Conservation (phyloP, 2,329 filamentous ascomycete species). For the Ophiognomonia clavigignenti-juglandacearum region DNA sequence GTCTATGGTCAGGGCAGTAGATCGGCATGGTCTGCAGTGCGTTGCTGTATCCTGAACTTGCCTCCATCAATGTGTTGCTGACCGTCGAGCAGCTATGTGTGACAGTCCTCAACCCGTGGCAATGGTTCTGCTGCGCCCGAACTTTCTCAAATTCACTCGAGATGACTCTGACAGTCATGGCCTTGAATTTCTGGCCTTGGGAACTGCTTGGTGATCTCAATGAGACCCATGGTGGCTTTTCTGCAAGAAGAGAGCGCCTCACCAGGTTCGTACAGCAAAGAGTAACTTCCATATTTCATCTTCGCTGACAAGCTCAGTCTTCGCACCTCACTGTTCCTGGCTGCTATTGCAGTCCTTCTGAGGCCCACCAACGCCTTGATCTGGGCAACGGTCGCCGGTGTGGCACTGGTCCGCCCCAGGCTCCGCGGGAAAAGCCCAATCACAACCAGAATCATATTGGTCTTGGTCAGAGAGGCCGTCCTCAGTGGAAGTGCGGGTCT, state of each 20-base stretch:
- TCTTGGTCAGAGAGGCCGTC: constrained; percentile 58
- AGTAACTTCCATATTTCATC: not conserved
- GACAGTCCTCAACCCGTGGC: constrained; percentile 78
- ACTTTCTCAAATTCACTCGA: constrained; percentile 95
- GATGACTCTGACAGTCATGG: constrained; percentile 76
- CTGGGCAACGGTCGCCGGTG: constrained; percentile 64
- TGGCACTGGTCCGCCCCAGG: constrained; percentile 34
- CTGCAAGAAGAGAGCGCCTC: constrained; percentile 9
- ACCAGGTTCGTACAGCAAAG: constrained; percentile 16
- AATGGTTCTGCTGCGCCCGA: constrained; percentile 91
- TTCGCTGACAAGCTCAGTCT: constrained; percentile 34
- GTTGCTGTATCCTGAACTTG: not conserved
- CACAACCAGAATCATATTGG: constrained; percentile 36
- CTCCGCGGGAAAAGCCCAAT: constrained; percentile 36
- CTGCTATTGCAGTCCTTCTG: constrained; percentile 77
- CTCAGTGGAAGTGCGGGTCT: constrained; percentile 61
- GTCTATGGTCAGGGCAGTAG: constrained; percentile 64
- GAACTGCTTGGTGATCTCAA: constrained; percentile 47
- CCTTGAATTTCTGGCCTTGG: constrained; percentile 87
- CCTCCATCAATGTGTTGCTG: constrained; percentile 3
- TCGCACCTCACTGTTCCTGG: constrained; percentile 64
- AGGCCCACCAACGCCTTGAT: constrained; percentile 86
- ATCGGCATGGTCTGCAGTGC: constrained; percentile 66
- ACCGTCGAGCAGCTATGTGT: constrained; percentile 54
- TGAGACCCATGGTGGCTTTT: constrained; percentile 18